phyloP scores from a whole-genome alignment of 2,329 filamentous ascomycete genomes.

The Colletotrichum zoysiae region DNA sequence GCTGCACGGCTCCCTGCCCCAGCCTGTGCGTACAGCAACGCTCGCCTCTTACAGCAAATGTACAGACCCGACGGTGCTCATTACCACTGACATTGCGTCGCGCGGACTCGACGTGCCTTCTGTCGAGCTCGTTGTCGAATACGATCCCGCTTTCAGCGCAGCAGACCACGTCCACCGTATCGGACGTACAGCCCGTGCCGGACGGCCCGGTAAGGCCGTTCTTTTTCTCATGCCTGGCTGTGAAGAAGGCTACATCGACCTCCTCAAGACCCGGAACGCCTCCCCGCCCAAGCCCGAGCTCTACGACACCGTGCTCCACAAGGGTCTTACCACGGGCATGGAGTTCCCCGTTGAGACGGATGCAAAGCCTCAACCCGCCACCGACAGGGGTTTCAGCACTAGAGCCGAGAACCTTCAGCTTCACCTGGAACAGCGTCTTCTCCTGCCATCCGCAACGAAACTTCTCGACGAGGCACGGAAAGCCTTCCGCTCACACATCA shows the following conservation, averaged over 20 bases:
- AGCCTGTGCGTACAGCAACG: slow-evolving; percentile 88
- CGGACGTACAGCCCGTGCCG: slow-evolving; percentile 93
- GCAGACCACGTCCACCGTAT: slow-evolving; percentile 96
- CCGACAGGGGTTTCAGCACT: slow-evolving; percentile 58
- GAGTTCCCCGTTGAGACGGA: slow-evolving; percentile 80
- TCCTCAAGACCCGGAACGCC: slow-evolving; percentile 66
- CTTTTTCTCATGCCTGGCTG: slow-evolving; percentile 92
- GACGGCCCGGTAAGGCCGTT: slow-evolving; percentile 85
- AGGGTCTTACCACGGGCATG: slow-evolving; percentile 72
- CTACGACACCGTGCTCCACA: slow-evolving; percentile 70
- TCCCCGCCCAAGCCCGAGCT: slow-evolving; percentile 62
- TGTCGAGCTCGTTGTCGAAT: slow-evolving; percentile 94
- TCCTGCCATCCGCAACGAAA: slow-evolving; percentile 59
- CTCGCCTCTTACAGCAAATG: slow-evolving; percentile 82
- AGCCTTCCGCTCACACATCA: slow-evolving; percentile 91
- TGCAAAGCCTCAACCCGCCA: slow-evolving; percentile 55
- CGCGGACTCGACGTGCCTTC: slow-evolving; percentile 95
- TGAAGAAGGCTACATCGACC: slow-evolving; percentile 89
- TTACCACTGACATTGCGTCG: slow-evolving; percentile 96
- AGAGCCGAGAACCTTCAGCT: slow-evolving; percentile 69
- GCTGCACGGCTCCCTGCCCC: slow-evolving; percentile 91
- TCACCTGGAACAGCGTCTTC: slow-evolving; percentile 70
- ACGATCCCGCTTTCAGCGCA: slow-evolving; percentile 93
- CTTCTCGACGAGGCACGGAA: slow-evolving; percentile 85
- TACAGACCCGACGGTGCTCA: slow-evolving; percentile 81